phyloP scores from a whole-genome alignment of 1,284 basidiomycete species.

The Tausonia pullulans region DNA sequence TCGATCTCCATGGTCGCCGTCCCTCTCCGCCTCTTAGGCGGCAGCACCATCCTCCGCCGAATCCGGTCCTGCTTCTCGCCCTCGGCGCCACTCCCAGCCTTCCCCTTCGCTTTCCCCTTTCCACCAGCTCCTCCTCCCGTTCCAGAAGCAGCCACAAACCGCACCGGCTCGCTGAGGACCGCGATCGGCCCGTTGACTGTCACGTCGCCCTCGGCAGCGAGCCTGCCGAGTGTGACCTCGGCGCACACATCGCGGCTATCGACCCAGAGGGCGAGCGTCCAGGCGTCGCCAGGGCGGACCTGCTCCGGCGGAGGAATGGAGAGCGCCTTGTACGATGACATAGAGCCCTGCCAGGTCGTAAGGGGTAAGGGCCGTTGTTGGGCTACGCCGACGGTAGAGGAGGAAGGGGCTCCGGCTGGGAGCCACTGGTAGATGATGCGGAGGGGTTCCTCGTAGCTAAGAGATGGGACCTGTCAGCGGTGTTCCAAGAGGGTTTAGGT shows the following conservation, averaged over 20 bases:
- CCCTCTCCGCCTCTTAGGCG: not conserved
- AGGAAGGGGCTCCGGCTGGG: not conserved
- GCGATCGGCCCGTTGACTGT: not conserved
- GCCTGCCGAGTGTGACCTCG: not conserved
- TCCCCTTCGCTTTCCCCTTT: not conserved
- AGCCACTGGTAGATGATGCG: slow-evolving; percentile 7
- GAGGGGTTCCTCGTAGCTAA: not conserved
- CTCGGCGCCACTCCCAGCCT: not conserved
- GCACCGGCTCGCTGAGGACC: slow-evolving; percentile 5
- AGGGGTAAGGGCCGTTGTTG: not conserved
- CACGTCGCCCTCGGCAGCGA: not conserved
- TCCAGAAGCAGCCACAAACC: not conserved
- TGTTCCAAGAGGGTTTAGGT: not conserved
- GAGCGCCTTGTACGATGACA: slow-evolving; percentile 10
- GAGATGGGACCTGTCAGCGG: not conserved
- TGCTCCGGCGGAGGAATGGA: not conserved
- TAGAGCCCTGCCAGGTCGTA: slow-evolving; percentile 8
- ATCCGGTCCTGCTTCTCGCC: slow-evolving; percentile 14
- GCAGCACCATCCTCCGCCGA: slow-evolving; percentile 2
- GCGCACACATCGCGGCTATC: not conserved
- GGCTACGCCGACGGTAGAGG: not conserved
- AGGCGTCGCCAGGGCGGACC: not conserved
- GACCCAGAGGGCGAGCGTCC: slow-evolving; percentile 2
- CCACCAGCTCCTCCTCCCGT: not conserved
- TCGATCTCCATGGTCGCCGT: no score